These are phyloP conservation scores for Nitzschia sp. DNA, from an alignment of 108 stramenopile species.

Conservation along the genomic window DNA sequence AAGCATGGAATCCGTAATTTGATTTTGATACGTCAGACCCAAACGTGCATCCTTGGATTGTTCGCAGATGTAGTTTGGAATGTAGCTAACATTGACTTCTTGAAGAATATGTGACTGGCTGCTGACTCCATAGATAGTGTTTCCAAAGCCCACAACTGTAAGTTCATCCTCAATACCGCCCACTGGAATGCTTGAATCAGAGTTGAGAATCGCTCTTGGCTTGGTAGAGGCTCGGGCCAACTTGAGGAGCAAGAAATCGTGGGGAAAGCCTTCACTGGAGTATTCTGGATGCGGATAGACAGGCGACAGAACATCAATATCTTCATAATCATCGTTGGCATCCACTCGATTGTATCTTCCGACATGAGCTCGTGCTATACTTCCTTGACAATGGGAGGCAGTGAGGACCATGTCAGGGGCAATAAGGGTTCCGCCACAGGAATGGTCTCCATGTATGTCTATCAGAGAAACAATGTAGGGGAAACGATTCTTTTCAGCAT, in stretches of 20 bases:
- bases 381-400: slow-evolving; percentile 59
- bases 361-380: slow-evolving; percentile 28
- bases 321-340: slow-evolving; percentile 19
- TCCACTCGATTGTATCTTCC: slow-evolving; percentile 40
- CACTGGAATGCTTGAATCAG: slow-evolving; percentile 35
- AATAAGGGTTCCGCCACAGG: slow-evolving; percentile 66
- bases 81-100: slow-evolving; percentile 41
- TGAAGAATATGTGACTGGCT: slow-evolving; percentile 20
- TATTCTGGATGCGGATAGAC: slow-evolving; percentile 54
- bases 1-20: slow-evolving; percentile 56
- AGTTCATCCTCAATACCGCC: slow-evolving; percentile 24
- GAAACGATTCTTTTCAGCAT: slow-evolving; percentile 37
- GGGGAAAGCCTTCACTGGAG: slow-evolving; percentile 20
- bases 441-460: slow-evolving; percentile 30
- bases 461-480: slow-evolving; percentile 54
- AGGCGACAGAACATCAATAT: slow-evolving; percentile 30
- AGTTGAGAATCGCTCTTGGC: slow-evolving; percentile 41
- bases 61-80: slow-evolving; percentile 37
- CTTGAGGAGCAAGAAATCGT: slow-evolving; percentile 62
- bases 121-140: slow-evolving; percentile 13
- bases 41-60: slow-evolving; percentile 17
- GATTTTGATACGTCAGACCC: slow-evolving; percentile 40
- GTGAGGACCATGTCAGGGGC: slow-evolving; percentile 69
- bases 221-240: slow-evolving; percentile 16
- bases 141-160: slow-evolving; percentile 61